These are phyloP conservation scores for Radiomyces spectabilis DNA, from an alignment of 192 early-diverging fungal species.

Conservation along the genomic window DNA sequence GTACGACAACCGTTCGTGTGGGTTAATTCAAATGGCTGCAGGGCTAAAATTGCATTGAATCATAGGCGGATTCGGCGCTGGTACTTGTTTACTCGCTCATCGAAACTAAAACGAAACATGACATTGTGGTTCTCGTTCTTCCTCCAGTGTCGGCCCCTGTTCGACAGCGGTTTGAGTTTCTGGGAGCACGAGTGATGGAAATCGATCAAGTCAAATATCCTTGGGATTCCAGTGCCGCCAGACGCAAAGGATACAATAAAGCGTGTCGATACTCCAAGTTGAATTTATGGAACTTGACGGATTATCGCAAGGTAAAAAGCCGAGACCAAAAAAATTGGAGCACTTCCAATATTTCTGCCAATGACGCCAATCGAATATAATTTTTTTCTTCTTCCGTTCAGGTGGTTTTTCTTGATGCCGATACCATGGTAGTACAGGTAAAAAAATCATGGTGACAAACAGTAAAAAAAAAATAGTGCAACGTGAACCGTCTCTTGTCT, in stretches of 20 bases:
- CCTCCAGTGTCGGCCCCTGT: neutral
- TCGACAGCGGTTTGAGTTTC: neutral
- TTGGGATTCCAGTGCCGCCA: neutral
- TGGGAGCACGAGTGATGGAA: slow-evolving; percentile 8
- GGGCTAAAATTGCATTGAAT: no score
- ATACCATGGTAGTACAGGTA: slow-evolving; percentile 10
- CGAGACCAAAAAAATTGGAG: neutral
- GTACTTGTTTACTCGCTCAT: slow-evolving; percentile 8
- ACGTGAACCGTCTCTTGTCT: no score
- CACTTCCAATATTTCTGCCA: no score
- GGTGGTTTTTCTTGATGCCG: slow-evolving; percentile 15
- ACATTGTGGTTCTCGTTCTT: slow-evolving; percentile 12
- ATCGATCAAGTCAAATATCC: slow-evolving; percentile 11
- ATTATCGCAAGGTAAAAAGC: slow-evolving; percentile 11
- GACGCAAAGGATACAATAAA: slow-evolving; percentile 16
- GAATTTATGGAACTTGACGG: slow-evolving; percentile 9
- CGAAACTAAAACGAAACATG: neutral
- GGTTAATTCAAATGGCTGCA: no score
- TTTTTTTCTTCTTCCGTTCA: neutral
- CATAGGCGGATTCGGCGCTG: slow-evolving; percentile 1
- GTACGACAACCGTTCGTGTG: no score
- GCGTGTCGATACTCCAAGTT: slow-evolving; percentile 17
- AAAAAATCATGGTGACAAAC: no score
- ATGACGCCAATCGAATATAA: no score
- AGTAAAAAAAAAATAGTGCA: no score